Percentiles rank a stretch among this genome's conserved stretches.
Conservation (phyloP, 108 stramenopile genomes). For the Skeletonema costatum region DNA sequence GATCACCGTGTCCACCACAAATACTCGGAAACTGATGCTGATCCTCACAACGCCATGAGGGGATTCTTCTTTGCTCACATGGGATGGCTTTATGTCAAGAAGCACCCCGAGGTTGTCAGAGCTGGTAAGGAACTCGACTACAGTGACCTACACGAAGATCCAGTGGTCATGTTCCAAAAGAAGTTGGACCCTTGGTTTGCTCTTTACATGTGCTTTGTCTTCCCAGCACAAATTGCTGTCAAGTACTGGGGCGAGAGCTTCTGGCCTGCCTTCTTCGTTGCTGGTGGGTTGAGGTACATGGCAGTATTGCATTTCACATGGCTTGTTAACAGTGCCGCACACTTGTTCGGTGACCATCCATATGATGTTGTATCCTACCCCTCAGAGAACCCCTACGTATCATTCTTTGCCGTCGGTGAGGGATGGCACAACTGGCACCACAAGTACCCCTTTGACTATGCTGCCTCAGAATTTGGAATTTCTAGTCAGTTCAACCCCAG, state of each 20-base stretch:
- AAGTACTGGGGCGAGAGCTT: conserved; percentile 95
- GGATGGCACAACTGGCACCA: conserved; percentile 99
- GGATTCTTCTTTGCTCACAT: conserved; percentile 99
- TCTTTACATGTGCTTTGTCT: conserved; percentile 98
- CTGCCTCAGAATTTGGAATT: conserved; percentile 95
- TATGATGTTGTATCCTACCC: conserved; percentile 96
- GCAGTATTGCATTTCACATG: conserved; percentile 97
- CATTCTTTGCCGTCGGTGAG: conserved; percentile 95
- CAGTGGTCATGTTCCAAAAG: conserved; percentile 92
- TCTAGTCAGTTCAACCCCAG: conserved; percentile 97
- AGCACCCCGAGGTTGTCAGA: conserved; percentile 93
- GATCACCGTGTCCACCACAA: conserved; percentile 99
- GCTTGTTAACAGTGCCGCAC: conserved; percentile 98
- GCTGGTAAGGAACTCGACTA: conserved; percentile 96
- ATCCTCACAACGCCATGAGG: conserved; percentile 98
- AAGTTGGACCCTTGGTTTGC: conserved; percentile 97
- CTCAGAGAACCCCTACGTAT: conserved; percentile 96
- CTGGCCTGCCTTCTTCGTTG: conserved; percentile 97
- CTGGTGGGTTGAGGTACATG: conserved; percentile 93
- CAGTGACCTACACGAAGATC: conserved; percentile 92
- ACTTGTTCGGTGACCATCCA: conserved; percentile 98
- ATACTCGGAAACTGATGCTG: conserved; percentile 96
- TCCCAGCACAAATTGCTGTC: conserved; percentile 92
- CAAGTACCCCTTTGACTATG: conserved; percentile 99
- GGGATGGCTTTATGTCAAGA: conserved; percentile 99